A percentile compares a stretch with the other conserved stretches of the same genome.
phyloP scores from a whole-genome alignment of 495 filamentous ascomycete genomes.

The Daldinia grandis region DNA sequence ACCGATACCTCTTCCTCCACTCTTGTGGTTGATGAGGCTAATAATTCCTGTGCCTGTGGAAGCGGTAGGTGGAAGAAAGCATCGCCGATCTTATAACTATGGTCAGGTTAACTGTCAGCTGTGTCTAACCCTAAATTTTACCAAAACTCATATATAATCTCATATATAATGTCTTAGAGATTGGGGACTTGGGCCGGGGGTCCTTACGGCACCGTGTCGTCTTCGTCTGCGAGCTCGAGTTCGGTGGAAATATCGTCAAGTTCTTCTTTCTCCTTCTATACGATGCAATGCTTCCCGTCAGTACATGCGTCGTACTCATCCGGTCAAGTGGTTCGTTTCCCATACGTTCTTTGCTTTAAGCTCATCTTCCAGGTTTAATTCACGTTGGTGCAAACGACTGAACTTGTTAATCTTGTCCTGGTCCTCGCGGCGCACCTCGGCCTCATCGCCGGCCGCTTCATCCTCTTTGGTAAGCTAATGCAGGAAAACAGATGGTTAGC shows the following conservation, averaged over 20 bases:
- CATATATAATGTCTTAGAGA: background rate
- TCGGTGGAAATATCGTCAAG: constrained; percentile 91
- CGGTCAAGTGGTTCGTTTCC: background rate
- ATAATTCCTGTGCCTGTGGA: constrained; percentile 82
- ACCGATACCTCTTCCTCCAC: constrained; percentile 78
- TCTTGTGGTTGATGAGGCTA: constrained; percentile 71
- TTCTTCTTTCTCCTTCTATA: constrained; percentile 97
- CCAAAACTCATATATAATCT: background rate
- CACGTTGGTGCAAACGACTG: constrained; percentile 89
- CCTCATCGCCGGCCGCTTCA: constrained; percentile 80
- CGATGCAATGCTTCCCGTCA: constrained; percentile 34
- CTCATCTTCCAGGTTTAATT: constrained; percentile 78
- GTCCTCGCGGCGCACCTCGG: constrained; percentile 92
- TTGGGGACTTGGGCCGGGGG: background rate
- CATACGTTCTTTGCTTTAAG: constrained; percentile 83
- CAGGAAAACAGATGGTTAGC: constrained; percentile 24
- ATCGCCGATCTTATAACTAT: constrained; percentile 95
- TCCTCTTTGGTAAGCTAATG: constrained; percentile 92
- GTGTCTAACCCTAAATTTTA: background rate
- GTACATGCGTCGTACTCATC: constrained; percentile 4
- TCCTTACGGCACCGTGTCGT: constrained; percentile 85
- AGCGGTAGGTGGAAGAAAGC: constrained; percentile 89
- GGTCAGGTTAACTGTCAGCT: constrained; percentile 28
- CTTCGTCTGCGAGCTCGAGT: constrained; percentile 94
- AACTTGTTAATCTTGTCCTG: constrained; percentile 99